These are phyloP conservation scores for Rhizomucor pusillus DNA, from an alignment of 371 early-diverging fungal genomes.

Conservation along the genomic window DNA sequence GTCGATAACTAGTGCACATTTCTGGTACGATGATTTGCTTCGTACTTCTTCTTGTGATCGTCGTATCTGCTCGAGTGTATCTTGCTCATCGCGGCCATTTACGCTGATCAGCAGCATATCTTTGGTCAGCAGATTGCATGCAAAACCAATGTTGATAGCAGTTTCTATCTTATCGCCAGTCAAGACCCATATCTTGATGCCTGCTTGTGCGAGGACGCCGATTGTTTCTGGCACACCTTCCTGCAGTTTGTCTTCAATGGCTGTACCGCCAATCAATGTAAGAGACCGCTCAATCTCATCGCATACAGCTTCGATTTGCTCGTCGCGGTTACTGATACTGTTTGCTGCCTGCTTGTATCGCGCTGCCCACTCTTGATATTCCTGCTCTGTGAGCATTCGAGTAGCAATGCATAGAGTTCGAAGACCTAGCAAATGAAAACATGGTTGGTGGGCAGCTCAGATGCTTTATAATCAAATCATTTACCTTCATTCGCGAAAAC, in stretches of 20 bases:
- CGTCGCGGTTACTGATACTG: constrained; percentile 78
- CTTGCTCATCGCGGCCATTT: no score
- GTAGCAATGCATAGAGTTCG: constrained; percentile 88
- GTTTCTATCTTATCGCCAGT: constrained; percentile 99
- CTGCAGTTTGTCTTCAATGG: constrained; percentile 95
- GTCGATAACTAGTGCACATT: constrained; percentile 85
- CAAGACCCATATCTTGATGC: constrained; percentile 96
- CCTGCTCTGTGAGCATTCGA: constrained; percentile 79
- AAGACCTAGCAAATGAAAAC: constrained; percentile 89
- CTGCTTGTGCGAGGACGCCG: constrained; percentile 79
- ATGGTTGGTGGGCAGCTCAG: constrained; percentile 8
- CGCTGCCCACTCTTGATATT: constrained; percentile 79
- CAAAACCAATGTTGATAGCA: constrained; percentile 94
- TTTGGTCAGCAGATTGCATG: constrained; percentile 70
- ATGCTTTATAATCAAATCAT: not conserved
- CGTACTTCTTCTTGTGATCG: no score
- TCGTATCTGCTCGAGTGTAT: constrained; percentile 58
- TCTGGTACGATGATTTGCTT: no score
- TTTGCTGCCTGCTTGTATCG: constrained; percentile 71
- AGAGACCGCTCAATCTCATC: constrained; percentile 78
- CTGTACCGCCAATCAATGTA: constrained; percentile 79
- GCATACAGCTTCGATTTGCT: constrained; percentile 74
- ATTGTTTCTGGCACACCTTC: constrained; percentile 94
- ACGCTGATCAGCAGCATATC: constrained; percentile 67
- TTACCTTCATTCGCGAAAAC: constrained; percentile 84